Base-by-base conservation (phyloP, 331 rosid species). In the Telfairia occidentalis region DNA sequence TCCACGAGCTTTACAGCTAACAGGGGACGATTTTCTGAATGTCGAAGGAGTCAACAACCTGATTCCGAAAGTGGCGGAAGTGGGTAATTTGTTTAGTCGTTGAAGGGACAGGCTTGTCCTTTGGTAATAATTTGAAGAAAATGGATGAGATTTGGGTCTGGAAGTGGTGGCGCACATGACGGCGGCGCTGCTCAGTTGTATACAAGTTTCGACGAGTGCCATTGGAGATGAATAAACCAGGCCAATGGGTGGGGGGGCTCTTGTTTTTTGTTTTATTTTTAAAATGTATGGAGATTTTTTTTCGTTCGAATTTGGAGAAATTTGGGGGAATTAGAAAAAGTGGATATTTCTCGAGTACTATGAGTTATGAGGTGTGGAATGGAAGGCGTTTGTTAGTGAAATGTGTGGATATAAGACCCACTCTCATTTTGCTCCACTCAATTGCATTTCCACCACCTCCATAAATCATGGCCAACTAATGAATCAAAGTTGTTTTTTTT, bases 1-100 rank as follows among this genome's bases (percentile, higher is more conserved):
- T 78, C 91, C 97, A 40, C 91, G 93, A 82, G 98, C 97, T 76
- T 86, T 87, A 86, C 98, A 93, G 81, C 32, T 2, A 32, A 89
- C 48, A 34, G 88, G 75, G 57, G 76, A 80, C 19, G 88, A 71
- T 84, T 85, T 86, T 77, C 77, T 79, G 72, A 24, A 21, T 50
- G 66, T 43, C 13, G 90, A 61, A 0, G 69, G 32, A 7, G 82
- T 76, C 50, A 83, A 70, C 35, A 13, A 6, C 3, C n/a, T 59
- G 32, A 37, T 4, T n/a, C 71, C 54, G 65, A 70, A 73, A 42
- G 40, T 24, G 28, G 40, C 10, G 28, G 9, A 10, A 21, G 30
- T 19, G 54, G 88, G 79, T 0, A 7, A 16, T 65, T 83, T 85
- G 84, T 79, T 89, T 78, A 83, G 65, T 29, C 34, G 53, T 23